Evolutionary conservation across 768 basidiomycete genomes (phyloP).

Genomic region (Pisolithus sp.): DNA sequence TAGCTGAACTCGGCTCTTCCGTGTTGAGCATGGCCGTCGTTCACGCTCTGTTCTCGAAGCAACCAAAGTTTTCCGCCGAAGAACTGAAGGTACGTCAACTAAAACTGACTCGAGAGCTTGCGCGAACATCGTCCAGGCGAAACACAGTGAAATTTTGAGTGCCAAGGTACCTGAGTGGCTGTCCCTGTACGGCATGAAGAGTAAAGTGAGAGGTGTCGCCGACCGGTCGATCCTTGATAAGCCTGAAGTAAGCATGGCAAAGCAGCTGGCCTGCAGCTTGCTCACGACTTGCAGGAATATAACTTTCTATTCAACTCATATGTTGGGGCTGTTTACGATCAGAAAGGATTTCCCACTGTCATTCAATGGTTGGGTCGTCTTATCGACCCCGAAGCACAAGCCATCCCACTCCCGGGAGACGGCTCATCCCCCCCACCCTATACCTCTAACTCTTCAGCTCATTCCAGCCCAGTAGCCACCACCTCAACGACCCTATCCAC

Average conservation of each 20-base stretch:
- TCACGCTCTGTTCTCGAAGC: slow-evolving; percentile 40
- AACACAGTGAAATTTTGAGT: slow-evolving; percentile 27
- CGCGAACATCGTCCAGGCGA: slow-evolving; percentile 12
- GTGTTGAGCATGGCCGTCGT: slow-evolving; percentile 49
- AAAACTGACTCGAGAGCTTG: background rate
- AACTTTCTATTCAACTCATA: slow-evolving; percentile 52
- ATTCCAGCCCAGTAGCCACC: slow-evolving; percentile 8
- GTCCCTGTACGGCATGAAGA: slow-evolving; percentile 42
- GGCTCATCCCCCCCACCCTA: slow-evolving; percentile 21
- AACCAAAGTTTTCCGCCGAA: slow-evolving; percentile 35
- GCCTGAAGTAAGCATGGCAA: slow-evolving; percentile 25
- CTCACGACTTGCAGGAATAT: slow-evolving; percentile 40
- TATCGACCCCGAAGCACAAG: slow-evolving; percentile 41
- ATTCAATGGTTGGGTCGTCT: slow-evolving; percentile 55
- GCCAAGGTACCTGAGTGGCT: slow-evolving; percentile 45
- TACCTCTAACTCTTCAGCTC: slow-evolving; percentile 5
- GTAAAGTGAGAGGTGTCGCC: slow-evolving; percentile 45
- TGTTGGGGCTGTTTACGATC: slow-evolving; percentile 60
- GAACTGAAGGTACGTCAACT: slow-evolving; percentile 39
- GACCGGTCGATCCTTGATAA: slow-evolving; percentile 31
- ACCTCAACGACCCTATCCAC: slow-evolving; percentile 11
- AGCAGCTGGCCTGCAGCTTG: background rate
- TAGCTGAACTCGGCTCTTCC: slow-evolving; percentile 50
- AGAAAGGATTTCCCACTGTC: slow-evolving; percentile 43
- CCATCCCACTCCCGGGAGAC: slow-evolving; percentile 14